Base-by-base conservation (phyloP, 345 rosid species). In the Erucastrum elatum region DNA sequence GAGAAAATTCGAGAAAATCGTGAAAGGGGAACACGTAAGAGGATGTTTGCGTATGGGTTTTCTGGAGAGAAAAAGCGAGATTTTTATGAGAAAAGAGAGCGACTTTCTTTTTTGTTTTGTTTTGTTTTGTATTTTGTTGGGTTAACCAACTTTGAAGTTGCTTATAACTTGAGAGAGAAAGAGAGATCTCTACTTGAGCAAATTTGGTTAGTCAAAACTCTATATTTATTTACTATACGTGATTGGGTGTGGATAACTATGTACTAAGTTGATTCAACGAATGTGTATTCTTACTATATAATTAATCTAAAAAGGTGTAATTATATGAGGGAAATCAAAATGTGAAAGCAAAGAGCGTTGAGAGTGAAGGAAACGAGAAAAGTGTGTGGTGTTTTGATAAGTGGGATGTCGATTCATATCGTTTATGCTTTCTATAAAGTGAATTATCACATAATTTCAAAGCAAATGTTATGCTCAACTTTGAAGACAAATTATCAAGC, bases 391-490 rank as follows among this genome's bases (percentile, higher is more conserved):
- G 34, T 0, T 41, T 75, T 81, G 84, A 81, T 81, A 81, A 81
- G 84, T 58, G 81, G 81, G 75, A 44, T 81, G 81, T 76, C 66
- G 81, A 77, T 81, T 81, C 84, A 71, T 81, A 81, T 81, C 72
- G 64, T 81, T 31, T 3, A 76, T 39, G 75, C 77, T 81, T 81
- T 81, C 9, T 76, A 71, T 81, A 81, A 81, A 53, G 84, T 66
- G 60, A 70, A 72, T 79, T 68, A 74, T 80, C 79, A 74, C 51
- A 33, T 16, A 15, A 11, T 5, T 74, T 79, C n/a, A 44, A 31
- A 59, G 9, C 53, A 53, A 35, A n/a, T 33, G 41, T 70, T 70
- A 35, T 70, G 44, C 55, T 77, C 15, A 64, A 3, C 25, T 71
- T 29, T 41, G 51, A 65, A 71, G 51, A 64, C 59, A 56, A 65